Base-by-base conservation (phyloP, 2,329 filamentous ascomycete species). In the Hymenoscyphus albidus region DNA sequence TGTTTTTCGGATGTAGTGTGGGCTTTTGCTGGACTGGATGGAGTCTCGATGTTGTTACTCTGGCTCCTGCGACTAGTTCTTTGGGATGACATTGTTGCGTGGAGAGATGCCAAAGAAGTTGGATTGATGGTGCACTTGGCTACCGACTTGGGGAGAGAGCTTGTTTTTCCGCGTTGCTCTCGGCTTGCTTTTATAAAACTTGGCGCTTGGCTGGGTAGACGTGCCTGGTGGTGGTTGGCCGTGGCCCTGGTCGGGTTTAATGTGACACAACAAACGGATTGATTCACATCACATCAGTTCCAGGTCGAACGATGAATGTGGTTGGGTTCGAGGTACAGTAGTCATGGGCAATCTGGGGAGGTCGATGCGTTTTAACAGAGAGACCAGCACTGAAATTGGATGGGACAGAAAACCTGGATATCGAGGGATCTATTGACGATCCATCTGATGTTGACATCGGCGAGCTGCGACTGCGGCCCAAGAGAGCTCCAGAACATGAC, bases 81-180 rank as follows among this genome's bases (percentile, higher is more conserved):
- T 35, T 59, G 57, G 13, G 40, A 48, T 51, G 59, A 40, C 59
- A 61, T 61, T 32, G 38, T 59, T n/a, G 14, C 35, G 35, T 35
- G 35, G 5, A 35, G 35, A 9, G 35, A 35, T 35, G 35, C 35
- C 5, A 35, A 7, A 35, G 35, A 35, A 7, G 35, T 35, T 7
- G 35, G n/a, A 22, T 22, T 22, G 44, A 10, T 51, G 44, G 44
- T 18, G 44, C 44, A 51, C 44, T 51, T 51, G 44, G 44, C 44
- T 22, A 12, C 7, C 18, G 22, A 12, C 44, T 51, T 51, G 44
- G 44, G n/a, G 12, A 12, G n/a, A 51, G 22, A 27, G 44, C 44
- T 51, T 51, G 44, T 22, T 10, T 27, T 51, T 27, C 27, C 1
- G 3, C n/a, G n/a, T 22, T 51, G 44, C 44, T 22, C 44, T n/a